Percentiles rank a stretch among this genome's conserved stretches.
Conservation (phyloP, 1,139 yeast genomes). For the Candida sp. region DNA sequence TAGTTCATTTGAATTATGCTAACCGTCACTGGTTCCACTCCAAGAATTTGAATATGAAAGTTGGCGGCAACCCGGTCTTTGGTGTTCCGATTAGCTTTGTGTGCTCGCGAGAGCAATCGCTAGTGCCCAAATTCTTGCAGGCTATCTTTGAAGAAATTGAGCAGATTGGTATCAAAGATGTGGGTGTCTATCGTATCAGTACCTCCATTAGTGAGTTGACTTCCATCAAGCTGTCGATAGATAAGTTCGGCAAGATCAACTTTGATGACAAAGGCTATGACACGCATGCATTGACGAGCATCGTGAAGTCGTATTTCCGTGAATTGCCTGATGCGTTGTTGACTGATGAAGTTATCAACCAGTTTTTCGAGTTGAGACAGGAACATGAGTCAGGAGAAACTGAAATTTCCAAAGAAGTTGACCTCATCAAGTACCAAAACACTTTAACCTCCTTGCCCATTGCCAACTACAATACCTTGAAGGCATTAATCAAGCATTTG, state of each 20-base stretch:
- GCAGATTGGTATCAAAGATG: conserved; percentile 82
- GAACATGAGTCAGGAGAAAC: conserved; percentile 26
- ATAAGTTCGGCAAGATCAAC: conserved; percentile 61
- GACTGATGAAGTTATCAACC: conserved; percentile 54
- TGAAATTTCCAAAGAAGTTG: conserved; percentile 15
- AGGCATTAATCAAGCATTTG: conserved; percentile 71
- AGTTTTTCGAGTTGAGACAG: conserved; percentile 49
- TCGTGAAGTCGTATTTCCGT: conserved; percentile 83
- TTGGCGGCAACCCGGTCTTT: conserved; percentile 54
- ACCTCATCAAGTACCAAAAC: conserved; percentile 41
- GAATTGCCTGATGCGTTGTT: conserved; percentile 90
- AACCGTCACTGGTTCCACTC: conserved; percentile 63
- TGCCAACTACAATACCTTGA: conserved; percentile 69
- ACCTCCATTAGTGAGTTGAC: conserved; percentile 85
- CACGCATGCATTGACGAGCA: conserved; percentile 88
- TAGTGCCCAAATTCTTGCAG: conserved; percentile 69
- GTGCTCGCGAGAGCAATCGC: conserved; percentile 69
- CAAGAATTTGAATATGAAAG: conserved; percentile 36
- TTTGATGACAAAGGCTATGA: conserved; percentile 77
- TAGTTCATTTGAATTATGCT: conserved; percentile 51
- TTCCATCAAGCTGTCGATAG: conserved; percentile 73
- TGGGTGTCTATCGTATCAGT: conserved; percentile 91
- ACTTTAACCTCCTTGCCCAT: conserved; percentile 60
- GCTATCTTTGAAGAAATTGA: conserved; percentile 77
- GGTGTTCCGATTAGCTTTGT: conserved; percentile 87